These are phyloP conservation scores for Saksenaea oblongispora DNA, from an alignment of 371 early-diverging fungal genomes.

Conservation along the genomic window DNA sequence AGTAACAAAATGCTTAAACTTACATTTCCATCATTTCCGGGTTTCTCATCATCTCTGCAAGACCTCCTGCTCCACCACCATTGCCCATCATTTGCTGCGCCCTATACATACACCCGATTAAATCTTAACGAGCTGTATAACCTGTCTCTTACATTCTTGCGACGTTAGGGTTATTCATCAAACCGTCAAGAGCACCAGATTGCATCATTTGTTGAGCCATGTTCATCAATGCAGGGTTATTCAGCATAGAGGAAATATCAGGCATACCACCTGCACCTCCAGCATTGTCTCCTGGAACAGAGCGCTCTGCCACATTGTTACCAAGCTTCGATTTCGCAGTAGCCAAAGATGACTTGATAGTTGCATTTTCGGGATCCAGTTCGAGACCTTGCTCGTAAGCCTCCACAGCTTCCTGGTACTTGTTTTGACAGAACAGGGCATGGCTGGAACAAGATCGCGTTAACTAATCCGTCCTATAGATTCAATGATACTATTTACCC, in stretches of 20 bases:
- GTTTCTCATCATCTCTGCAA: slow-evolving; percentile 77
- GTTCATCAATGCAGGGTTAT: slow-evolving; percentile 90
- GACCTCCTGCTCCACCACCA: slow-evolving; percentile 55
- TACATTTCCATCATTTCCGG: slow-evolving; percentile 78
- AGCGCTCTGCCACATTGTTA: slow-evolving; percentile 29
- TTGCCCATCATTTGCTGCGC: slow-evolving; percentile 77
- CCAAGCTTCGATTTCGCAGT: slow-evolving; percentile 59
- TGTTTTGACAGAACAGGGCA: slow-evolving; percentile 85
- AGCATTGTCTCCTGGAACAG: slow-evolving; percentile 37
- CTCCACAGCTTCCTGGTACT: slow-evolving; percentile 82
- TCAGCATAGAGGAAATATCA: slow-evolving; percentile 69
- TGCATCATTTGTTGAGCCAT: slow-evolving; percentile 96
- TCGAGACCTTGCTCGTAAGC: slow-evolving; percentile 92
- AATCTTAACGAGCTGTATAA: background rate
- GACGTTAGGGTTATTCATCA: slow-evolving; percentile 89
- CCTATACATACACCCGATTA: slow-evolving; percentile 40
- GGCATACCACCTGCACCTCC: slow-evolving; percentile 60
- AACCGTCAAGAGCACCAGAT: slow-evolving; percentile 80
- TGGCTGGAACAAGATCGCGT: slow-evolving; percentile 51
- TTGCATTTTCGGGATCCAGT: slow-evolving; percentile 87
- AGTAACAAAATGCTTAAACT: slow-evolving; percentile 18
- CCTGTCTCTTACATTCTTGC: slow-evolving; percentile 71
- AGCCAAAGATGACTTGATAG: slow-evolving; percentile 63
- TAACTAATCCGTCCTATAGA: slow-evolving; percentile 2
- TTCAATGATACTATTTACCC: slow-evolving; percentile 56